These are phyloP conservation scores for Aureobasidium sp. DNA, from an alignment of 2,329 filamentous ascomycete genomes.

Conservation along the genomic window DNA sequence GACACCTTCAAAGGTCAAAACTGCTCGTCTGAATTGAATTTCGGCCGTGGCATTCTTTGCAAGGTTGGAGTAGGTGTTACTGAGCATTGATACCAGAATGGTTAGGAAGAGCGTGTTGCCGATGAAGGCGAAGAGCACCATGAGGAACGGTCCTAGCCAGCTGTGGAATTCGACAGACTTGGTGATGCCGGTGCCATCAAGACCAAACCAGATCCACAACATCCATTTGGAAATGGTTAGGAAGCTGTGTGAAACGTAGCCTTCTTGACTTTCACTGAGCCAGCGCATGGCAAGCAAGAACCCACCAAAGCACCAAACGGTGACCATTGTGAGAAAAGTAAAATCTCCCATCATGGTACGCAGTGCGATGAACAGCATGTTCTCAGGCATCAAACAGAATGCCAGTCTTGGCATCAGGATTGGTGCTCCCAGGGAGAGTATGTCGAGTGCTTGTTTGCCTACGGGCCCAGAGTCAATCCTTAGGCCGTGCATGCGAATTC, in stretches of 20 bases:
- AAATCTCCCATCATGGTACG: slow-evolving; percentile 83
- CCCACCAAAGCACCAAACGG: slow-evolving; percentile 75
- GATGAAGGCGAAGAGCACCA: slow-evolving; percentile 77
- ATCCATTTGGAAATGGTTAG: slow-evolving; percentile 81
- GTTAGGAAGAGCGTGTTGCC: slow-evolving; percentile 86
- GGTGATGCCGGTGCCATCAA: slow-evolving; percentile 58
- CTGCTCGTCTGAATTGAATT: slow-evolving; percentile 72
- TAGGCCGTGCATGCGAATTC: slow-evolving; percentile 59
- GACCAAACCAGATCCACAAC: slow-evolving; percentile 87
- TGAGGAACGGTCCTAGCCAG: slow-evolving; percentile 68
- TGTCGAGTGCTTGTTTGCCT: slow-evolving; percentile 63
- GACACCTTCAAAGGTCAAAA: slow-evolving; percentile 76
- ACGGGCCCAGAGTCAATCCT: slow-evolving; percentile 38
- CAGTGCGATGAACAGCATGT: slow-evolving; percentile 73
- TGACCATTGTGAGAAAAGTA: slow-evolving; percentile 64
- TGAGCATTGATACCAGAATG: slow-evolving; percentile 78
- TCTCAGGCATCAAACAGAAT: slow-evolving; percentile 76
- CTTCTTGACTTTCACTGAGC: slow-evolving; percentile 55
- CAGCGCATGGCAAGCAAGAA: slow-evolving; percentile 73
- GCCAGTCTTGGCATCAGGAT: slow-evolving; percentile 70
- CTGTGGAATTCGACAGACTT: slow-evolving; percentile 63
- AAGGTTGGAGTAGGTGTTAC: slow-evolving; percentile 74
- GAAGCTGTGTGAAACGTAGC: slow-evolving; percentile 31
- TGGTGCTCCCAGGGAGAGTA: slow-evolving; percentile 70
- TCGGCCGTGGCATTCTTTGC: slow-evolving; percentile 71